A percentile compares a stretch with the other conserved stretches of the same genome.
Evolutionary conservation across 371 early-diverging fungal genomes (phyloP).

Genomic region (Caulochytrium protostelioides): DNA sequence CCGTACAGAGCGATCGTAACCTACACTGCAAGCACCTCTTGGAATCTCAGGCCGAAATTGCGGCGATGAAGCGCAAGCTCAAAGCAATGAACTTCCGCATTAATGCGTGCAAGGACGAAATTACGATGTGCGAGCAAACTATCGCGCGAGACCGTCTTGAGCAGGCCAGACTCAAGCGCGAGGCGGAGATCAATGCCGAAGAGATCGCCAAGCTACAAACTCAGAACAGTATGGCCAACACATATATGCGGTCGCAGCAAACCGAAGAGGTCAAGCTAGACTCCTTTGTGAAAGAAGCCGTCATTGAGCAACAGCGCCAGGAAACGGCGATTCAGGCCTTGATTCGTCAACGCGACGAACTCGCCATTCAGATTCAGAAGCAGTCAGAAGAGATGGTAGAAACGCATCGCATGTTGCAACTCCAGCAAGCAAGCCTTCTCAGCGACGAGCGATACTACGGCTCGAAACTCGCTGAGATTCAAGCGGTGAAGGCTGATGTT

Average conservation of each 20-base stretch:
- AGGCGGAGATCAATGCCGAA: slow-evolving; percentile 21
- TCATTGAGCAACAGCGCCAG: slow-evolving; percentile 18
- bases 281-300: slow-evolving; percentile 33
- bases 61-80: slow-evolving; percentile 27
- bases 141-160: slow-evolving; percentile 19
- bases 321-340: slow-evolving; percentile 10
- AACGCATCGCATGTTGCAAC: slow-evolving; percentile 23
- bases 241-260: slow-evolving; percentile 22
- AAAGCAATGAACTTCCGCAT: slow-evolving; percentile 35
- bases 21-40: slow-evolving; percentile 28
- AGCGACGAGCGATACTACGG: slow-evolving; percentile 18
- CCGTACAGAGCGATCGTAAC: slow-evolving; percentile 30
- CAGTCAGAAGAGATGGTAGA: no score
- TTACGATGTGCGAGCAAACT: slow-evolving; percentile 19
- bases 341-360: slow-evolving; percentile 25
- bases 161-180: slow-evolving; percentile 17
- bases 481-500: slow-evolving; percentile 8
- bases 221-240: slow-evolving; percentile 26
- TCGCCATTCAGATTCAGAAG: no score
- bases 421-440: slow-evolving; percentile 16
- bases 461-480: slow-evolving; percentile 11
- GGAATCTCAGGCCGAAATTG: slow-evolving; percentile 25
- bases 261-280: slow-evolving; percentile 25
- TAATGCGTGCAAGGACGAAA: slow-evolving; percentile 28
- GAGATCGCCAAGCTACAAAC: slow-evolving; percentile 23